Conservation (phyloP, 2,329 filamentous ascomycete genomes). For the Botryosphaeria dothidea region DNA sequence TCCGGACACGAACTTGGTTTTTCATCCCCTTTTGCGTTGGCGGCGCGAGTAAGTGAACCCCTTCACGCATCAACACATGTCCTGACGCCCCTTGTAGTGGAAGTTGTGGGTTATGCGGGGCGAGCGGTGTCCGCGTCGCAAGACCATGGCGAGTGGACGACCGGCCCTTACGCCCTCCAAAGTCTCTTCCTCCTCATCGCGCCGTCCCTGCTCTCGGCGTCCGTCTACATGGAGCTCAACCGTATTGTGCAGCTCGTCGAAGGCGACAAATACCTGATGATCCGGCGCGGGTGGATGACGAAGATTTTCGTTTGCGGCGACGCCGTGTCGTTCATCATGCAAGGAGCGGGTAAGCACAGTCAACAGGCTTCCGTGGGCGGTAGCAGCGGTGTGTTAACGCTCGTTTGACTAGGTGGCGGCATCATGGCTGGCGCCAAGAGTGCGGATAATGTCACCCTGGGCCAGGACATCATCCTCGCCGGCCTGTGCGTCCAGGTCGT, state of each 20-base stretch:
- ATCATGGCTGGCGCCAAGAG: not conserved
- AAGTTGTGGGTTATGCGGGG: slow-evolving; percentile 53
- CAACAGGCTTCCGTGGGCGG: not conserved
- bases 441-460: slow-evolving; percentile 20
- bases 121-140: slow-evolving; percentile 36
- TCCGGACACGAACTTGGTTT: slow-evolving; percentile 49
- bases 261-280: slow-evolving; percentile 35
- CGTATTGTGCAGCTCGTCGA: slow-evolving; percentile 39
- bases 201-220: slow-evolving; percentile 50
- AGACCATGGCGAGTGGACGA: slow-evolving; percentile 25
- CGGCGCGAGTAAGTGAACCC: slow-evolving; percentile 44
- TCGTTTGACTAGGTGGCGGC: not conserved
- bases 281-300: slow-evolving; percentile 39
- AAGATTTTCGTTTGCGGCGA: slow-evolving; percentile 47
- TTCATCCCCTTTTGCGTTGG: slow-evolving; percentile 54
- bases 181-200: slow-evolving; percentile 46
- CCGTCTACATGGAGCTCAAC: slow-evolving; percentile 46
- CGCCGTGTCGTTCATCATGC: slow-evolving; percentile 44
- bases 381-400: not conserved
- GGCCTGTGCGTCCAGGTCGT: slow-evolving; percentile 54
- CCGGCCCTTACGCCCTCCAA: slow-evolving; percentile 47
- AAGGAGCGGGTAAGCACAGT: slow-evolving; percentile 23
- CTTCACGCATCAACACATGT: not conserved
- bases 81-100: slow-evolving; percentile 38
- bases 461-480: slow-evolving; percentile 47